Conservation (phyloP, 164 flowering plant species). For the Houttuynia cordata region DNA sequence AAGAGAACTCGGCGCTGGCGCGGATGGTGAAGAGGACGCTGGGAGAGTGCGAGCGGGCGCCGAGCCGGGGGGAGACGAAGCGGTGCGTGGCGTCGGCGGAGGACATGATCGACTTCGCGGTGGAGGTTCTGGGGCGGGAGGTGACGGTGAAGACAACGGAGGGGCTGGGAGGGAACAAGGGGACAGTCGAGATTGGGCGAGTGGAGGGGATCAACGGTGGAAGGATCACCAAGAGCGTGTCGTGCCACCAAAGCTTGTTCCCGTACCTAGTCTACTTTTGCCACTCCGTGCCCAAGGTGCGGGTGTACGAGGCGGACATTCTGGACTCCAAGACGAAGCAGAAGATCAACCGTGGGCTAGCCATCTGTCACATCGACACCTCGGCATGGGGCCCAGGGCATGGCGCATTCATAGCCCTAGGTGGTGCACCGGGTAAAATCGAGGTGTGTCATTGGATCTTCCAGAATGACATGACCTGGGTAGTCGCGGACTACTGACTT, state of each 20-base stretch:
- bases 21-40: conserved; percentile 27
- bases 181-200: conserved; percentile 36
- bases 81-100: conserved; percentile 61
- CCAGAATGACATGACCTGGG: conserved; percentile 23
- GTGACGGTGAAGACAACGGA: conserved; percentile 44
- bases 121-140: conserved; percentile 37
- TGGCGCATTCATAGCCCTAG: conserved; percentile 69
- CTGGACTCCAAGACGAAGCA: conserved; percentile 17
- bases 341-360: conserved; percentile 59
- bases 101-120: conserved; percentile 78
- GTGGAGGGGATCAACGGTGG: conserved; percentile 67
- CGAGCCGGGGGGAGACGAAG: conserved; percentile 74
- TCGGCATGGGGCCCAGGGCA: conserved; percentile 59
- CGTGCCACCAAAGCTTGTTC: conserved; percentile 79
- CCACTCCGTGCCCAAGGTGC: conserved; percentile 76
- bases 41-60: conserved; percentile 55
- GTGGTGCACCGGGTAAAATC: conserved; percentile 55
- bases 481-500: conserved; percentile 7
- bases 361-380: conserved; percentile 80
- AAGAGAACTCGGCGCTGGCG: conserved; percentile 18
- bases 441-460: conserved; percentile 36
- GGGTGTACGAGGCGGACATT: conserved; percentile 63
- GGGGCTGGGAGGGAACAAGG: conserved; percentile 37
- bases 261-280: conserved; percentile 79
- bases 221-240: conserved; percentile 47